A percentile compares a stretch with the other conserved stretches of the same genome.
These are phyloP conservation scores for Pyrenochaeta sp. DNA, from an alignment of 2,329 filamentous ascomycete genomes.

Conservation along the genomic window DNA sequence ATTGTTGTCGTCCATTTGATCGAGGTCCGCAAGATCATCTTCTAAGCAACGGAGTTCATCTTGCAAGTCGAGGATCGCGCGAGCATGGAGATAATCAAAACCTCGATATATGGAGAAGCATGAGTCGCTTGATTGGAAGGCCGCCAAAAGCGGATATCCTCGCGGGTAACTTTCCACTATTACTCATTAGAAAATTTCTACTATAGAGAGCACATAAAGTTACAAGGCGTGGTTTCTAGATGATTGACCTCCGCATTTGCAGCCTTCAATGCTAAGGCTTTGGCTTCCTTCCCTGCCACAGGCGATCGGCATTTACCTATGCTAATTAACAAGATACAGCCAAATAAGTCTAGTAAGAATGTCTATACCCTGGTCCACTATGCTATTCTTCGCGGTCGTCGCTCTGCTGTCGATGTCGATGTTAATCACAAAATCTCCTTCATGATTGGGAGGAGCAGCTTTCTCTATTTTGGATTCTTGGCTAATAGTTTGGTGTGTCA, in stretches of 20 bases:
- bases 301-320: too few species aligned
- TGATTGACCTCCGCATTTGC: constrained; percentile 6
- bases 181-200: background rate
- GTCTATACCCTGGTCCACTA: too few species aligned
- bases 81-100: constrained; percentile 44
- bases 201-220: constrained; percentile 12
- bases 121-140: constrained; percentile 45
- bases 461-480: too few species aligned
- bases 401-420: too few species aligned
- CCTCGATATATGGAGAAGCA: constrained; percentile 45
- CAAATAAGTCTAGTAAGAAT: too few species aligned
- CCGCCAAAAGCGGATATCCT: constrained; percentile 43
- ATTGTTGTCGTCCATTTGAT: constrained; percentile 16
- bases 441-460: too few species aligned
- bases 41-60: constrained; percentile 43
- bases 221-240: constrained; percentile 20
- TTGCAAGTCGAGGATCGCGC: constrained; percentile 44
- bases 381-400: too few species aligned
- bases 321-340: too few species aligned
- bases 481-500: too few species aligned
- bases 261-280: background rate
- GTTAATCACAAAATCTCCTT: too few species aligned
- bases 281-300: too few species aligned
- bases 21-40: constrained; percentile 23
- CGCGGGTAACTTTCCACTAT: constrained; percentile 34